Conservation (phyloP, 805 yeast species). For the Kodamaea neixiangensis region DNA sequence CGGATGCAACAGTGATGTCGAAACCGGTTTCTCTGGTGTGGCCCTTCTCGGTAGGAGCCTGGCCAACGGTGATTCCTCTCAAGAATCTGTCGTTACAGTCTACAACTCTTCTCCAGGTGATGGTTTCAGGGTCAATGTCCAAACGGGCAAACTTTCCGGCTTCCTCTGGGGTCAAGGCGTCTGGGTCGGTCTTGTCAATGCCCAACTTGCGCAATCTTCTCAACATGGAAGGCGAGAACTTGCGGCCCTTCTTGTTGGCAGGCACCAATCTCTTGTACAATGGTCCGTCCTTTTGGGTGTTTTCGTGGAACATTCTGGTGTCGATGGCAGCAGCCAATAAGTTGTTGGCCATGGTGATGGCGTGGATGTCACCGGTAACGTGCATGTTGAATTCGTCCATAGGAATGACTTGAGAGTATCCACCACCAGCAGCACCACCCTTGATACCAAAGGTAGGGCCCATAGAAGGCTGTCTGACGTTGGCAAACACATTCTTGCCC, state of each 20-base stretch:
- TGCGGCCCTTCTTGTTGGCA: slow-evolving; percentile 67
- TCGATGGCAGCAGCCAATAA: slow-evolving; percentile 83
- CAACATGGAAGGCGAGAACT: slow-evolving; percentile 67
- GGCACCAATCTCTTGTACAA: slow-evolving; percentile 77
- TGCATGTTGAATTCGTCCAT: slow-evolving; percentile 90
- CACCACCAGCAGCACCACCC: slow-evolving; percentile 93
- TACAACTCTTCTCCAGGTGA: slow-evolving; percentile 82
- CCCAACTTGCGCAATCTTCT: slow-evolving; percentile 68
- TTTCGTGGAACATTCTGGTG: slow-evolving; percentile 82
- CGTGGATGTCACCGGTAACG: slow-evolving; percentile 84
- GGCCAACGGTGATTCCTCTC: slow-evolving; percentile 76
- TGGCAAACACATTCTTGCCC: slow-evolving; percentile 68
- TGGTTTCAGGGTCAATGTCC: slow-evolving; percentile 76
- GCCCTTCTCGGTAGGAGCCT: slow-evolving; percentile 81
- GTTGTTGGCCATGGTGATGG: slow-evolving; percentile 80
- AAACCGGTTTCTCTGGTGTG: slow-evolving; percentile 73
- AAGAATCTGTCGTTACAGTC: slow-evolving; percentile 82
- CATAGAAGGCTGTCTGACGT: slow-evolving; percentile 86
- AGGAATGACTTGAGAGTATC: slow-evolving; percentile 83
- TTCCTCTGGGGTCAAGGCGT: slow-evolving; percentile 72
- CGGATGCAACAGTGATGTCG: slow-evolving; percentile 84
- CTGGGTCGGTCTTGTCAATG: slow-evolving; percentile 68
- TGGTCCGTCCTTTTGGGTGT: slow-evolving; percentile 72
- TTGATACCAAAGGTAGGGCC: slow-evolving; percentile 88
- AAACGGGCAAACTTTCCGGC: slow-evolving; percentile 62